These are phyloP conservation scores for Buddleja alternifolia DNA, from an alignment of 257 asterid genomes.

Conservation along the genomic window DNA sequence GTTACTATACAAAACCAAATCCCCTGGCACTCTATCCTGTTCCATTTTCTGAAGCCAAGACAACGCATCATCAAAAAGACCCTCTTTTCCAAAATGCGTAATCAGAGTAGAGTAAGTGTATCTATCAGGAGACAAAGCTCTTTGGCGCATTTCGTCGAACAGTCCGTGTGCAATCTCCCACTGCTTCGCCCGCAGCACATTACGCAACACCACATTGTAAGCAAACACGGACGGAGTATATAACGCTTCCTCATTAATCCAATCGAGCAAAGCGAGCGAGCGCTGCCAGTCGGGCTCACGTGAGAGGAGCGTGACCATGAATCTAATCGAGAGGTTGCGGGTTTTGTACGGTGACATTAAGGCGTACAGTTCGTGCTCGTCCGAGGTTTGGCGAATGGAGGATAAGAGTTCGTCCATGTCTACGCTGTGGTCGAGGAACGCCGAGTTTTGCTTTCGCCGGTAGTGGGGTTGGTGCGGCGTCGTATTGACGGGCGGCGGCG, in stretches of 20 bases:
- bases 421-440: conserved; percentile 59
- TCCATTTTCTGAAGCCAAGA: conserved; percentile 99
- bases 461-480: conserved; percentile 29
- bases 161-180: conserved; percentile 75
- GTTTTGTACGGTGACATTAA: conserved; percentile 69
- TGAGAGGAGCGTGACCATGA: conserved; percentile 82
- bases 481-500: conserved; percentile 22
- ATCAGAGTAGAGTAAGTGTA: conserved; percentile 87
- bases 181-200: conserved; percentile 78
- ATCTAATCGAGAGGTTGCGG: conserved; percentile 63
- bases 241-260: conserved; percentile 78
- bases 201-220: conserved; percentile 86
- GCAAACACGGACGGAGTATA: conserved; percentile 87
- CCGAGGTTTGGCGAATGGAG: conserved; percentile 61
- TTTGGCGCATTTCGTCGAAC: conserved; percentile 90
- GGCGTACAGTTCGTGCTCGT: conserved; percentile 70
- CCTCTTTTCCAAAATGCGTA: conserved; percentile 83
- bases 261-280: conserved; percentile 86
- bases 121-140: conserved; percentile 79
- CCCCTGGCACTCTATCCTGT: conserved; percentile 73
- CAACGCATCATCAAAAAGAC: conserved; percentile 84
- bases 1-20: conserved; percentile 82
- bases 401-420: conserved; percentile 72
- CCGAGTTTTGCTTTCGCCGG: conserved; percentile 39
- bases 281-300: conserved; percentile 90